A percentile compares a stretch with the other conserved stretches of the same genome.
phyloP scores from a whole-genome alignment of 208 protist species.

The Kentomonas sorsogonicus region DNA sequence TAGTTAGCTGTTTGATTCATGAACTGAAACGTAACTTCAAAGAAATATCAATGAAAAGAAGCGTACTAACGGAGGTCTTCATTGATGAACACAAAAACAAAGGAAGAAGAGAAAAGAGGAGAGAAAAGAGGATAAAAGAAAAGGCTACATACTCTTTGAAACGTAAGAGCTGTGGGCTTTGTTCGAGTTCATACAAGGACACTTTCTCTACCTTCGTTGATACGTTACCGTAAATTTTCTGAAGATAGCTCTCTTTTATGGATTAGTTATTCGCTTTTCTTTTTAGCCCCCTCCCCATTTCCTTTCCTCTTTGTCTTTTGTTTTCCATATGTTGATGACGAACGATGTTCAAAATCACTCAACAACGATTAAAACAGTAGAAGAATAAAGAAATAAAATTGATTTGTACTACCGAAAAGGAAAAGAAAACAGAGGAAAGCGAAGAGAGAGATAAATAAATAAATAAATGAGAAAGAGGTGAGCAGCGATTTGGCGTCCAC shows the following conservation, averaged over 20 bases:
- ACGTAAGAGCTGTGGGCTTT: no score
- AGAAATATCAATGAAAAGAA: no score
- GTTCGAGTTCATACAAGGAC: no score
- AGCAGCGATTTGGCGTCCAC: no score
- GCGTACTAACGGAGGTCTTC: no score
- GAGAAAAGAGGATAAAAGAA: slow-evolving; percentile 5
- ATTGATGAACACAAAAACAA: slow-evolving; percentile 12
- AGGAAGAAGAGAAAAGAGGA: slow-evolving; percentile 7
- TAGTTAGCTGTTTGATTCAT: no score
- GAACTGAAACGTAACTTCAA: no score
- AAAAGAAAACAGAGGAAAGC: background rate
- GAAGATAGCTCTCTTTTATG: background rate
- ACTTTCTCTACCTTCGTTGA: no score
- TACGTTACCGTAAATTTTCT: background rate
- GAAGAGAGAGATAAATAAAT: background rate
- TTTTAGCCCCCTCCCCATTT: background rate
- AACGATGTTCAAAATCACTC: slow-evolving; percentile 1
- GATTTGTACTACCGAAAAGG: background rate
- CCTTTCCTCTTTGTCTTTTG: background rate
- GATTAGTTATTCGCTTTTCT: background rate
- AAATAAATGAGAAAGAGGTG: no score
- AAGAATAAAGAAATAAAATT: slow-evolving; percentile 8
- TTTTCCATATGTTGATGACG: slow-evolving; percentile 1
- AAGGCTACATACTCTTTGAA: background rate
- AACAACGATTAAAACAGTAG: background rate